phyloP scores from a whole-genome alignment of 306 rosid genomes.

The Citrullus colocynthis region DNA sequence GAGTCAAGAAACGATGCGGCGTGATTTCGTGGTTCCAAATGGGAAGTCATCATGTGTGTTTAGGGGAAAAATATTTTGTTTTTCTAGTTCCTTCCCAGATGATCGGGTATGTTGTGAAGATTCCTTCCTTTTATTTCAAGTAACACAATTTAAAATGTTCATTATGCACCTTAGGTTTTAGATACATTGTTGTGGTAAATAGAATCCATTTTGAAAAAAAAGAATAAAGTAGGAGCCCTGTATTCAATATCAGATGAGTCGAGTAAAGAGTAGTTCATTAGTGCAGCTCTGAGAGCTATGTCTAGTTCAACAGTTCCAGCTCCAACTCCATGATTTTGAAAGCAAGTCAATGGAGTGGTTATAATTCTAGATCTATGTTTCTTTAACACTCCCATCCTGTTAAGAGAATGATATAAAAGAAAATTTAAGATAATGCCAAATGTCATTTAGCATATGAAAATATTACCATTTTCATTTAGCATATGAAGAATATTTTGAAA shows the following conservation, averaged over 20 bases:
- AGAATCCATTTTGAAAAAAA: not conserved
- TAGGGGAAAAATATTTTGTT: conserved; percentile 47
- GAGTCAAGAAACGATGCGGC: conserved; percentile 21
- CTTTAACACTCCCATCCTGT: not conserved
- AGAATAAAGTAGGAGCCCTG: not conserved
- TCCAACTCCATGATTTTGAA: conserved; percentile 1
- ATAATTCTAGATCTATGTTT: not conserved
- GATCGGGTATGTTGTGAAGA: conserved; percentile 46
- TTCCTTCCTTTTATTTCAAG: not conserved
- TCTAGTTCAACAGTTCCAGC: not conserved
- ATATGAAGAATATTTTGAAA: not conserved
- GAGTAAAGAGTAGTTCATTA: not conserved
- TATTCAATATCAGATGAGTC: not conserved
- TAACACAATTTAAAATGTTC: not conserved
- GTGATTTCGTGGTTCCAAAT: conserved; percentile 27
- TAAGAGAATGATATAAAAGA: not conserved
- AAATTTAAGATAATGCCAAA: not conserved
- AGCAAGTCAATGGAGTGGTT: not conserved
- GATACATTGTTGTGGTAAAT: not conserved
- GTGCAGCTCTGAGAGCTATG: not conserved
- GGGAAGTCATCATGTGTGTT: conserved; percentile 44
- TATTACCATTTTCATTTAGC: not conserved
- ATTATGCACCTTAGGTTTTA: not conserved
- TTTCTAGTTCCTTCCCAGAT: conserved; percentile 69
- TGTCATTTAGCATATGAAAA: not conserved